Conservation (phyloP, 768 basidiomycete genomes). For the Podaxis sp. region DNA sequence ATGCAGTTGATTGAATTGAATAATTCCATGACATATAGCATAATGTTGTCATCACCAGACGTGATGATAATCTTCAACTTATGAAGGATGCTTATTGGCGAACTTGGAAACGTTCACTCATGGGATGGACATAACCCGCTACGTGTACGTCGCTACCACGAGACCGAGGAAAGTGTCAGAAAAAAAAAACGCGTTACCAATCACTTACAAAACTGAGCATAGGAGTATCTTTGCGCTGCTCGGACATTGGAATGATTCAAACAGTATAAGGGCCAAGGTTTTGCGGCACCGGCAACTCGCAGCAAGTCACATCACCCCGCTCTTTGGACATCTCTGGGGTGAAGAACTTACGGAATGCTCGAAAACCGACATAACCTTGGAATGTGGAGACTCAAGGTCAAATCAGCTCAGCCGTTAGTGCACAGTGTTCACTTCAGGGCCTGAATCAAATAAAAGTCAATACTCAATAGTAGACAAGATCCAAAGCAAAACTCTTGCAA, state of each 20-base stretch:
- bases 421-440: too few species aligned
- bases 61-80: conserved; percentile 17
- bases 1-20: not conserved
- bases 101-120: conserved; percentile 43
- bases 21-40: not conserved
- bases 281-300: conserved; percentile 25
- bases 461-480: too few species aligned
- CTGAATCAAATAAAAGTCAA: too few species aligned
- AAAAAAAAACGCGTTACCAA: too few species aligned
- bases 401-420: conserved; percentile 21
- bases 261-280: not conserved
- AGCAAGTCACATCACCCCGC: conserved; percentile 39
- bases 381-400: conserved; percentile 52
- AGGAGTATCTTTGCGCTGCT: not conserved
- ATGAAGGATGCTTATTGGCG: conserved; percentile 39
- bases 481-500: too few species aligned
- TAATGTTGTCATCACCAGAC: not conserved
- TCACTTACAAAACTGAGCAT: not conserved
- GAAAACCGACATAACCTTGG: conserved; percentile 48
- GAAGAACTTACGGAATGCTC: conserved; percentile 48
- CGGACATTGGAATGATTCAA: not conserved
- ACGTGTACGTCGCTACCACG: conserved; percentile 39
- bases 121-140: conserved; percentile 25
- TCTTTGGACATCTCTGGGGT: conserved; percentile 32
- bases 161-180: conserved; percentile 23